Evolutionary conservation across 2,329 filamentous ascomycete species (phyloP).

Genomic region (Aspergillus pseudoterreus): DNA sequence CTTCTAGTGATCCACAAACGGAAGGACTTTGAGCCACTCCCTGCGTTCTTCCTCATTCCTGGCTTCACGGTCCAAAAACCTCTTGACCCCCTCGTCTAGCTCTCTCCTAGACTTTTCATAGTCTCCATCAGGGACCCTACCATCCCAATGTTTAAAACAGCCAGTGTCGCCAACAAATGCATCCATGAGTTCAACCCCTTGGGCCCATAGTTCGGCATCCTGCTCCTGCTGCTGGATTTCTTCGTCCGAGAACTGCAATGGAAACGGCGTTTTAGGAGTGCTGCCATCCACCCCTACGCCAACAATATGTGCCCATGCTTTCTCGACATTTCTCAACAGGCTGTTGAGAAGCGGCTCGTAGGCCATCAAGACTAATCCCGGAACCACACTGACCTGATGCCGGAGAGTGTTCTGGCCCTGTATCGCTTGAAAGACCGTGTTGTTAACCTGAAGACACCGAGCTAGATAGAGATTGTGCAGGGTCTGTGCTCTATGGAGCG

Average conservation of each 20-base stretch:
- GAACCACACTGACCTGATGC: constrained; percentile 19
- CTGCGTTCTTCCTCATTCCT: constrained; percentile 18
- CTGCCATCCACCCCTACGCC: constrained; percentile 4
- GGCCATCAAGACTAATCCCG: constrained; percentile 19
- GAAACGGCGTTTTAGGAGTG: constrained; percentile 9
- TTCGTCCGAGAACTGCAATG: constrained; percentile 16
- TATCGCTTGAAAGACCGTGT: constrained; percentile 15
- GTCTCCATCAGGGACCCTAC: constrained; percentile 17
- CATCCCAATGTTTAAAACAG: constrained; percentile 25
- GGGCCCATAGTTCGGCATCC: constrained; percentile 21
- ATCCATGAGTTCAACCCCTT: constrained; percentile 22
- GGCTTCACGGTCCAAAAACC: constrained; percentile 22
- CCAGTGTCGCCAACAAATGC: constrained; percentile 20
- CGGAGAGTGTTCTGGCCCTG: constrained; percentile 17
- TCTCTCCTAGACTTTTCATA: constrained; percentile 18
- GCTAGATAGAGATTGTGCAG: constrained; percentile 23
- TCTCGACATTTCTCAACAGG: constrained; percentile 17
- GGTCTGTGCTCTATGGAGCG: constrained; percentile 18
- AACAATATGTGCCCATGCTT: constrained; percentile 17
- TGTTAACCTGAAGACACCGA: constrained; percentile 14
- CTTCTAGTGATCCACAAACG: constrained; percentile 14
- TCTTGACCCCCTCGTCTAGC: constrained; percentile 19
- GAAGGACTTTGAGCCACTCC: constrained; percentile 18
- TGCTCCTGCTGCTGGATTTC: constrained; percentile 16
- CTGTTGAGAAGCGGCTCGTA: constrained; percentile 18